phyloP scores from a whole-genome alignment of 768 basidiomycete genomes.

The Chalciporus piperatus region DNA sequence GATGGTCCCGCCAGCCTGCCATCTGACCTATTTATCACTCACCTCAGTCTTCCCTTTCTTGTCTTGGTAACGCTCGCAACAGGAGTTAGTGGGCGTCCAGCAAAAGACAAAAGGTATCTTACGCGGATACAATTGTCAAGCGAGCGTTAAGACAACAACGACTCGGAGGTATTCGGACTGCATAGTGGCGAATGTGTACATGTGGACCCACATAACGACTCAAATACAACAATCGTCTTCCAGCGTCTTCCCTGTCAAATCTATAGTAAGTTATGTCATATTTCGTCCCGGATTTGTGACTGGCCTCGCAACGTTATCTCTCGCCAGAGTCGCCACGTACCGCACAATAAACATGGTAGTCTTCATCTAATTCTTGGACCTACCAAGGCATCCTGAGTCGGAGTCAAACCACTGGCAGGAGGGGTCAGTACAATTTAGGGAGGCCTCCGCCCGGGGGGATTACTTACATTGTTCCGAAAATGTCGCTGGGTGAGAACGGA shows the following conservation, averaged over 20 bases:
- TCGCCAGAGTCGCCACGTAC: background rate
- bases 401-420: too few relatives aligned
- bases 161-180: background rate
- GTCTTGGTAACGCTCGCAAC: background rate
- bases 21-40: background rate
- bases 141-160: constrained; percentile 17
- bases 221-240: constrained; percentile 14
- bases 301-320: constrained; percentile 15
- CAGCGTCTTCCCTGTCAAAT: background rate
- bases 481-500: too few relatives aligned
- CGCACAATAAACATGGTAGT: background rate
- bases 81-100: background rate
- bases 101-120: background rate
- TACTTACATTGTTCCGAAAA: too few relatives aligned
- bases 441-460: too few relatives aligned
- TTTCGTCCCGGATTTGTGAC: background rate
- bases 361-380: too few relatives aligned
- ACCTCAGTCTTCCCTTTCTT: background rate
- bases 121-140: constrained; percentile 3
- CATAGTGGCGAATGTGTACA: constrained; percentile 13
- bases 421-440: too few relatives aligned
- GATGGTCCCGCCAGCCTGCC: background rate
- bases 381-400: too few relatives aligned
- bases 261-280: background rate
- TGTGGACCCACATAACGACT: constrained; percentile 21